These are phyloP conservation scores for Gynandropsis gynandra DNA, from an alignment of 345 rosid genomes.

Conservation along the genomic window DNA sequence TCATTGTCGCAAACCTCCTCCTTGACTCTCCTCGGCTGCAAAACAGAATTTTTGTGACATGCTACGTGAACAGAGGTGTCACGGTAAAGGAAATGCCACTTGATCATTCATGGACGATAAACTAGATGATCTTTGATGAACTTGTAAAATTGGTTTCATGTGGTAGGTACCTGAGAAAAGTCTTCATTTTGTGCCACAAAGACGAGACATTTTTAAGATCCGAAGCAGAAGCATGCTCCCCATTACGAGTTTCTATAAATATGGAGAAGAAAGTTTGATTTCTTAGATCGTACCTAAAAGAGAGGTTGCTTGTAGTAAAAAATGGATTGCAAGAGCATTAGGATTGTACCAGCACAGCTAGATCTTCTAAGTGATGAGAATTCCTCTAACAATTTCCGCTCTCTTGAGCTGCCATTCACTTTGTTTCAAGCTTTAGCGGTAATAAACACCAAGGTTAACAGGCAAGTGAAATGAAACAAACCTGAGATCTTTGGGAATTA, in stretches of 20 bases:
- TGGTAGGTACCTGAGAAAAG: conserved; percentile 24
- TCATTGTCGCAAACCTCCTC: conserved; percentile 57
- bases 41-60: background rate
- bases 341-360: conserved; percentile 27
- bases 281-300: background rate
- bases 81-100: background rate
- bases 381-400: conserved; percentile 57
- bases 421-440: conserved; percentile 8
- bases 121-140: conserved; percentile 1
- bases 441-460: background rate
- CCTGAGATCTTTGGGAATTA: conserved; percentile 77
- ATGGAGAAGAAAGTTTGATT: background rate
- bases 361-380: conserved; percentile 47
- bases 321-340: background rate
- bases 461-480: conserved; percentile 19
- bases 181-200: conserved; percentile 26
- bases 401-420: conserved; percentile 44
- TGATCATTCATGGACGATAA: background rate
- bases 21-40: conserved; percentile 45
- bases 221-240: conserved; percentile 12
- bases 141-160: conserved; percentile 3
- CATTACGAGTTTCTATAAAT: conserved; percentile 19
- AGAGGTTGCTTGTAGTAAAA: too few relatives aligned
- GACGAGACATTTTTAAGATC: conserved; percentile 16
- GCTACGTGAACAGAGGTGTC: background rate